Conservation (phyloP, 1,284 basidiomycete species). For the Malassezia dermatis region DNA sequence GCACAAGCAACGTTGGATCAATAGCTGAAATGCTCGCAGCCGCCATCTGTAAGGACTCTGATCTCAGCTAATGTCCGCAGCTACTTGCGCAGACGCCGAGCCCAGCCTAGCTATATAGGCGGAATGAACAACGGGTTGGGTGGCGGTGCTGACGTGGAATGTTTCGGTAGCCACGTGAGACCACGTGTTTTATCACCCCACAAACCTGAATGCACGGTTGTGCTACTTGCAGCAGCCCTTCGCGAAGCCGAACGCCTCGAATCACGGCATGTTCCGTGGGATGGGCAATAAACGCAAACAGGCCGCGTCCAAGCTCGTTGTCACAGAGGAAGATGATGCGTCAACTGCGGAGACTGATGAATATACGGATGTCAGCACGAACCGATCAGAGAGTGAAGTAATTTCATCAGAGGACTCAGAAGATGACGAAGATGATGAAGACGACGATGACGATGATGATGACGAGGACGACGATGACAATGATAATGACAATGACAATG, state of each 20-base stretch:
- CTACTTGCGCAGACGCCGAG: neutral
- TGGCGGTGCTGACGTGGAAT: neutral
- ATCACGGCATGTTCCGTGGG: neutral
- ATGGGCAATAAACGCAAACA: neutral
- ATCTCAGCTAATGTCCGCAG: neutral
- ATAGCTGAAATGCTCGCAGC: neutral
- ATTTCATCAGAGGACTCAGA: neutral
- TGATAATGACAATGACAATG: neutral
- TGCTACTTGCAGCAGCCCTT: neutral
- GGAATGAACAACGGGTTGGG: neutral
- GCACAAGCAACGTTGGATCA: constrained; percentile 12
- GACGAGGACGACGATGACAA: constrained; percentile 1
- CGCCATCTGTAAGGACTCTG: neutral
- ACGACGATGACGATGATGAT: neutral
- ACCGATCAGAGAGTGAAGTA: constrained; percentile 6
- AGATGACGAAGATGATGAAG: neutral
- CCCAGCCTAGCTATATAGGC: neutral
- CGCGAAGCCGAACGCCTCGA: neutral
- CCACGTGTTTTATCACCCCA: constrained; percentile 11
- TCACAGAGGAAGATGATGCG: constrained; percentile 13
- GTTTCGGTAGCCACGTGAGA: neutral
- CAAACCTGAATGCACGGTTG: neutral
- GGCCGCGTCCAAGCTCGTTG: neutral
- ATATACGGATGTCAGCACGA: constrained; percentile 7
- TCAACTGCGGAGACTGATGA: constrained; percentile 1